Conservation (phyloP, 768 basidiomycete species). For the Boletus patriciae region DNA sequence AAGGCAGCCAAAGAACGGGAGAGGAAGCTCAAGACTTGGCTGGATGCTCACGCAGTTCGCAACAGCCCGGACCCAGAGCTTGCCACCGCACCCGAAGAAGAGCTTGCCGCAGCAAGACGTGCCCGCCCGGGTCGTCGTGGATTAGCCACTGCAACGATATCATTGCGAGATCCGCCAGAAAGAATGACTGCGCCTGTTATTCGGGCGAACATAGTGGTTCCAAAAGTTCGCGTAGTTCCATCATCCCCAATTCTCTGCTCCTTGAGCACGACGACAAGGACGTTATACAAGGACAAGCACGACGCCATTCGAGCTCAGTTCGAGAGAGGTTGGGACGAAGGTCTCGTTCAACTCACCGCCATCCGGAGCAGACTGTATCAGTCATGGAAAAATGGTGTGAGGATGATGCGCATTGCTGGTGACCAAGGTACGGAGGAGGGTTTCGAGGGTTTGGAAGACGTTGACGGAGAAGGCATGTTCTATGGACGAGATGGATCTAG, state of each 20-base stretch:
- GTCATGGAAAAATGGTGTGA: slow-evolving; percentile 48
- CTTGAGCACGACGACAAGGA: slow-evolving; percentile 43
- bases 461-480: slow-evolving; percentile 33
- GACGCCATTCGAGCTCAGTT: slow-evolving; percentile 51
- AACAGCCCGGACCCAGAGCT: neutral
- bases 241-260: slow-evolving; percentile 49
- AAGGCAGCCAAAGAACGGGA: slow-evolving; percentile 66
- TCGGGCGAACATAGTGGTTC: slow-evolving; percentile 12
- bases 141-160: slow-evolving; percentile 65
- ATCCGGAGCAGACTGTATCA: slow-evolving; percentile 45
- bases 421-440: slow-evolving; percentile 32
- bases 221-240: slow-evolving; percentile 59
- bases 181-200: slow-evolving; percentile 15
- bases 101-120: slow-evolving; percentile 13
- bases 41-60: slow-evolving; percentile 36
- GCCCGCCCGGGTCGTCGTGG: slow-evolving; percentile 54
- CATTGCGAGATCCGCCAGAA: slow-evolving; percentile 42
- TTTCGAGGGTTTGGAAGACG: slow-evolving; percentile 35
- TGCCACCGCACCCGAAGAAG: neutral
- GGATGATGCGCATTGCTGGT: slow-evolving; percentile 42
- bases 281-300: slow-evolving; percentile 35
- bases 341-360: slow-evolving; percentile 52
- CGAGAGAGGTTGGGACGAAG: slow-evolving; percentile 61
- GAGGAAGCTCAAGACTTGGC: slow-evolving; percentile 53
- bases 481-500: slow-evolving; percentile 10